These are phyloP conservation scores for Passalora sequoiae DNA, from an alignment of 2,329 filamentous ascomycete species.

Conservation along the genomic window DNA sequence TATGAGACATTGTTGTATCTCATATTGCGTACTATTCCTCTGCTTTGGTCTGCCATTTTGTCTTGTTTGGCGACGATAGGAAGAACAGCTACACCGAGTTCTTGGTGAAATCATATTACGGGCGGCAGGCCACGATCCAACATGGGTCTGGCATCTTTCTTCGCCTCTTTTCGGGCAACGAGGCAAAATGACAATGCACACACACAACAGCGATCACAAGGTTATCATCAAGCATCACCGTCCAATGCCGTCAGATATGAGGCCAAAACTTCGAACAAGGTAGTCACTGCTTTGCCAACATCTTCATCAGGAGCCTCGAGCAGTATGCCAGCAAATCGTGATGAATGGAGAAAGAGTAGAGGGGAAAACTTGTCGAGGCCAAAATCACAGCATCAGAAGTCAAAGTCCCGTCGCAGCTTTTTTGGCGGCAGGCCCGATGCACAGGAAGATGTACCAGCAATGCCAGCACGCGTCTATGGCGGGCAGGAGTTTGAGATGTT, in stretches of 20 bases:
- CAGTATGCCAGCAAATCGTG: not conserved
- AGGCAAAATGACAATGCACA: not conserved
- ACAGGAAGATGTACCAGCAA: constrained; percentile 19
- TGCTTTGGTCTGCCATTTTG: too few species aligned
- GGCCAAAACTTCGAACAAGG: not conserved
- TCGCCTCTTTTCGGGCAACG: not conserved
- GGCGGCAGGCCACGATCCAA: too few species aligned
- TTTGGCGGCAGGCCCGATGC: constrained; percentile 22
- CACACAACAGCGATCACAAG: not conserved
- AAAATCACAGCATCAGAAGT: constrained; percentile 10
- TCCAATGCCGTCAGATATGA: not conserved
- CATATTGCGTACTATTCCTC: too few species aligned
- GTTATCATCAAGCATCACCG: not conserved
- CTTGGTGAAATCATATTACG: too few species aligned
- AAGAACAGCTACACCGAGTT: too few species aligned
- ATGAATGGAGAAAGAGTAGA: constrained; percentile 9
- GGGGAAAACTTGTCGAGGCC: constrained; percentile 10
- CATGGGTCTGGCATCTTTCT: constrained; percentile 9
- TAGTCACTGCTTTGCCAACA: constrained; percentile 1
- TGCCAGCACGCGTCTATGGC: constrained; percentile 12
- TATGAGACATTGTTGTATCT: not conserved
- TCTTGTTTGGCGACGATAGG: too few species aligned
- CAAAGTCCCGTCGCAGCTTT: constrained; percentile 24
- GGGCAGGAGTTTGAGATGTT: constrained; percentile 2
- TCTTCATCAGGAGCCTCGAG: not conserved